phyloP scores from a whole-genome alignment of 345 rosid genomes.

The Zanthoxylum bungeanum region DNA sequence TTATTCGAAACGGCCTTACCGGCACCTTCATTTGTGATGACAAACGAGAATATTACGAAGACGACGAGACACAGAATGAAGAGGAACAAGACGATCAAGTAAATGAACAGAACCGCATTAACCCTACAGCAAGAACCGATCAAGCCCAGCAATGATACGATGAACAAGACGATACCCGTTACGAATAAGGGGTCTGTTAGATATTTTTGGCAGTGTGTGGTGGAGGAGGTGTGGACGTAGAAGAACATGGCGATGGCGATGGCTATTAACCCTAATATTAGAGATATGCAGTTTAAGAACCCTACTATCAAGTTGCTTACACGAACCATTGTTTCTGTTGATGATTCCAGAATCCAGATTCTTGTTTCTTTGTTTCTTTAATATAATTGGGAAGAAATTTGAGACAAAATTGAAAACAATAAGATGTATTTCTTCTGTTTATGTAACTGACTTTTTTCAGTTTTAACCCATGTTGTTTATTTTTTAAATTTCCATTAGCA shows the following conservation, averaged over 20 bases:
- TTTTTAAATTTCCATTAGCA: no score
- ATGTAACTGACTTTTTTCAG: no score
- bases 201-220: conserved; percentile 23
- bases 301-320: conserved; percentile 10
- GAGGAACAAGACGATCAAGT: conserved; percentile 20
- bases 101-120: conserved; percentile 15
- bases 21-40: conserved; percentile 29
- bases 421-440: no score
- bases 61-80: conserved; percentile 19
- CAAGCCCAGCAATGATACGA: conserved; percentile 27
- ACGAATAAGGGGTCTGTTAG: conserved; percentile 23
- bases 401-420: no score
- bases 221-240: background rate
- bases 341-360: background rate
- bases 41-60: conserved; percentile 21
- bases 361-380: background rate
- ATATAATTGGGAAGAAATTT: no score
- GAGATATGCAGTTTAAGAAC: conserved; percentile 15
- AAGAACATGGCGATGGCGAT: conserved; percentile 11
- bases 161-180: conserved; percentile 12
- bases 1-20: conserved; percentile 23
- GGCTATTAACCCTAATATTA: conserved; percentile 19
- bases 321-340: conserved; percentile 14
- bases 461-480: no score
- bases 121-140: conserved; percentile 21